phyloP scores from a whole-genome alignment of 352 stramenopile genomes.

The Hyphochytrium catenoides region DNA sequence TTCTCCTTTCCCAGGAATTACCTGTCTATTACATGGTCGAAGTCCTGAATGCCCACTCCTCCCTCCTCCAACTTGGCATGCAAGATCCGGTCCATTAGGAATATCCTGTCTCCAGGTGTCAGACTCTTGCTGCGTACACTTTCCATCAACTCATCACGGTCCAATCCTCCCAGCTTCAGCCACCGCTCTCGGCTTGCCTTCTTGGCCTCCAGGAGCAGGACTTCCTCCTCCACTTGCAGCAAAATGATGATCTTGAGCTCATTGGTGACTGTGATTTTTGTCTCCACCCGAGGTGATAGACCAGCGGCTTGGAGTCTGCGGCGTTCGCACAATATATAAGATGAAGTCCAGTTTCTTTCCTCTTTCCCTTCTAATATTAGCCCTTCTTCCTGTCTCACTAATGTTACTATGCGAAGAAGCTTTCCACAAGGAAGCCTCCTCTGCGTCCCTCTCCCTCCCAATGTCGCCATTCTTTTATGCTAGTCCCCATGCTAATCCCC shows the following conservation, averaged over 20 bases:
- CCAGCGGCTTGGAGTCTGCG: too few species aligned
- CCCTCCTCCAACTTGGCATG: not conserved
- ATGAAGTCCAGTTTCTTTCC: too few species aligned
- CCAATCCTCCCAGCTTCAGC: constrained; percentile 5
- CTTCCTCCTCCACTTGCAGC: constrained; percentile 2
- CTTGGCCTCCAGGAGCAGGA: not conserved
- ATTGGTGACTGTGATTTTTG: constrained; percentile 1
- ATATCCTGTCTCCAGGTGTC: constrained; percentile 5
- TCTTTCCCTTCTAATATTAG: too few species aligned
- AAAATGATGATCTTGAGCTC: constrained; percentile 7
- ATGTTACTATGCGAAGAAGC: too few species aligned
- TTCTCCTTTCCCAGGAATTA: too few species aligned
- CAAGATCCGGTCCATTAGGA: constrained; percentile 8
- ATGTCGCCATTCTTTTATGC: too few species aligned
- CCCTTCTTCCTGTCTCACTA: too few species aligned
- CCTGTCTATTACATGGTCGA: not conserved
- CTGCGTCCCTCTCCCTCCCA: too few species aligned
- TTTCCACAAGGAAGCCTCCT: too few species aligned
- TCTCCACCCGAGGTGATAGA: too few species aligned
- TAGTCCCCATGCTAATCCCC: too few species aligned
- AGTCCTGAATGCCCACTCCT: constrained; percentile 5
- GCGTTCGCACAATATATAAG: too few species aligned
- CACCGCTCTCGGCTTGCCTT: constrained; percentile 8
- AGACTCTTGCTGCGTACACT: not conserved
- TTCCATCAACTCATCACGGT: constrained; percentile 5